Base-by-base conservation (phyloP, 345 rosid species). In the Euphorbia tirucalli region DNA sequence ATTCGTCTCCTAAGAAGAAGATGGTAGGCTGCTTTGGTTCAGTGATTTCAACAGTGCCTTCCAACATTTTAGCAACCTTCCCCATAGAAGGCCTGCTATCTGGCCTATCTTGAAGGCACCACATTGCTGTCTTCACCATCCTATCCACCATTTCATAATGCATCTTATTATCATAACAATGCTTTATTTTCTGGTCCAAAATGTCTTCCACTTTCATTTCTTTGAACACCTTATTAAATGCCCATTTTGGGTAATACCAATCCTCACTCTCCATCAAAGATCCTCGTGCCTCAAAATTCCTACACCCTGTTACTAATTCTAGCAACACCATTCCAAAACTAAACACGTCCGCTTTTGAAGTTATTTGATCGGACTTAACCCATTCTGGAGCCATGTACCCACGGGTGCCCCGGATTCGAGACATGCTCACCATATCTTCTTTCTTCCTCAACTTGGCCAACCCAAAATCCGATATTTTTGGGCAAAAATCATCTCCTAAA, bases 351-450 rank as follows among this genome's bases (percentile, higher is more conserved):
- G 91, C 93, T 43, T 89, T 87, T 0, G 88, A 74, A 0, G 91
- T 85, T 28, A 89, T 87, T 48, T 83, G 88, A 65, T 89, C 93
- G 43, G 82, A 79, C 41, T 75, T 85, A 1, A 79, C 66, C 93
- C 93, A 89, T 66, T 89, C 91, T 0, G 89, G 93, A 1, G 93
- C 93, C 91, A 87, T 87, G 72, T 87, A 89, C 9, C 91, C 93
- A 0, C 93, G 84, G 15, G 93, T 89, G 2, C 93, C 93, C 25
- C 91, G 83, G 19, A 87, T 85, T 57, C 81, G 75, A 30, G 93
- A 89, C 89, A 87, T 84, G 48, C 85, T 87, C 28, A 89, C 89
- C 79, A 89, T 66, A 72, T 84, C 88, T 63, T 89, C 91, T 58
- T 85, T 89, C 56, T 89, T 89, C 80, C 83, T 80, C 71, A 89